Conservation (phyloP, 495 filamentous ascomycete species). For the Xylaria bambusicola region DNA sequence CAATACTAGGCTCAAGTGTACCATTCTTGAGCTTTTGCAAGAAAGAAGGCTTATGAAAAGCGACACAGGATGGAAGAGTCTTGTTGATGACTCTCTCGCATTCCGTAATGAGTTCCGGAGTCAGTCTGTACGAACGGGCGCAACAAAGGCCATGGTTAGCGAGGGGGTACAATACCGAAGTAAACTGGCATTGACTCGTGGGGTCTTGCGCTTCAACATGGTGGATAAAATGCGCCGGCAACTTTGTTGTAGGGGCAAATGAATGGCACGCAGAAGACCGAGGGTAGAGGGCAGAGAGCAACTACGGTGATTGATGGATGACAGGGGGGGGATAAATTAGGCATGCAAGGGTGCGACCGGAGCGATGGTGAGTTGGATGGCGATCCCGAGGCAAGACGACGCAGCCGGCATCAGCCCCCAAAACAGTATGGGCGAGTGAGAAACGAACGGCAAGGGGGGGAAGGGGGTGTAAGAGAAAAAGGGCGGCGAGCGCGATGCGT, state of each 20-base stretch:
- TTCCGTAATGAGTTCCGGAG: constrained; percentile 49
- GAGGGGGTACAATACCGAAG: not conserved
- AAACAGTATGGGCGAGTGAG: constrained; percentile 3
- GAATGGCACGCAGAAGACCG: not conserved
- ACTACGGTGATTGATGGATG: constrained; percentile 13
- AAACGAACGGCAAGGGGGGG: not conserved
- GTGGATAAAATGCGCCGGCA: not conserved
- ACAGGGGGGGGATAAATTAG: constrained; percentile 30
- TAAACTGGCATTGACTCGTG: not conserved
- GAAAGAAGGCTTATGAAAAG: constrained; percentile 56
- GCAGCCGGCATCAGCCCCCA: constrained; percentile 33
- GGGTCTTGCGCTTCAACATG: not conserved
- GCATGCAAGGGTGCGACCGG: constrained; percentile 26
- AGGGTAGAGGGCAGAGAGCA: not conserved
- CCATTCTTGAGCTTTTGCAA: constrained; percentile 51
- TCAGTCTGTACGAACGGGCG: constrained; percentile 42
- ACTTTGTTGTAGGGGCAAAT: too few relatives aligned
- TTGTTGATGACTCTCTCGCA: constrained; percentile 53
- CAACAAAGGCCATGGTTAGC: constrained; percentile 32
- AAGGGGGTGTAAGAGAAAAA: not conserved
- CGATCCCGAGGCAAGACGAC: constrained; percentile 35
- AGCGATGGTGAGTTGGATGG: constrained; percentile 21
- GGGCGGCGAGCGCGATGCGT: constrained; percentile 18
- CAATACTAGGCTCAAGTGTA: constrained; percentile 47
- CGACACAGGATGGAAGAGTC: constrained; percentile 53